Evolutionary conservation across 345 rosid genomes (phyloP), one percentile per base, ranked within the genome.

Genomic region (Barbarea vulgaris): DNA sequence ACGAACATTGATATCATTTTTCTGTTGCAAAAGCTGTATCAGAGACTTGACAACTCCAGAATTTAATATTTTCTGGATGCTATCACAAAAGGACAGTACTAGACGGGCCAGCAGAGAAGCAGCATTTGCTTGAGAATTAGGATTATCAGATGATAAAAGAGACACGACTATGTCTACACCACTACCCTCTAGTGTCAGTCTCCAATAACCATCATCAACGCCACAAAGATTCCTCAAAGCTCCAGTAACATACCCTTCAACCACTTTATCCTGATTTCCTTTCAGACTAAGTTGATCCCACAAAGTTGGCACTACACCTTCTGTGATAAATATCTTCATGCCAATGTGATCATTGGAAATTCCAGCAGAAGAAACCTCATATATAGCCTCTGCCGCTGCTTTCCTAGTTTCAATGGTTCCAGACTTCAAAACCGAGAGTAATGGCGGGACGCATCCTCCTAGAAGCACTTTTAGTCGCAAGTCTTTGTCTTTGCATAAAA

Each of bases 361-460:
- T 42, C 93, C 90, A 70, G 86, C 91, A 41, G 87, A 85, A 21
- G 98, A 93, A 79, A 91, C 96, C 81, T 88, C 97, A 84, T 79
- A 91, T 51, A 91, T 85, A 17, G 98, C 92, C 76, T 91, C 93
- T 41, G 97, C 94, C 15, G 96, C 96, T 41, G 89, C 92, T 79
- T 87, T 91, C 82, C 89, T 83, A 18, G 90, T 89, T 37, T 89
- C 97, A 70, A 71, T 36, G 56, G 89, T 83, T 70, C 85, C 86
- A 30, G 96, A 93, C 79, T 91, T 93, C 84, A 93, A 81, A 82
- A 88, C 85, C 1, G 88, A 85, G 72, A 93, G 97, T 64, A 93
- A 72, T n/a, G 98, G 96, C 3, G 96, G 98, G 70, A 91, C 83
- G 79, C 98, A 93, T 63, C 98, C 98, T 61, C 97, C 98, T 7